Conservation (phyloP, 192 early-diverging fungal genomes). For the Backusella liffmaniae region DNA sequence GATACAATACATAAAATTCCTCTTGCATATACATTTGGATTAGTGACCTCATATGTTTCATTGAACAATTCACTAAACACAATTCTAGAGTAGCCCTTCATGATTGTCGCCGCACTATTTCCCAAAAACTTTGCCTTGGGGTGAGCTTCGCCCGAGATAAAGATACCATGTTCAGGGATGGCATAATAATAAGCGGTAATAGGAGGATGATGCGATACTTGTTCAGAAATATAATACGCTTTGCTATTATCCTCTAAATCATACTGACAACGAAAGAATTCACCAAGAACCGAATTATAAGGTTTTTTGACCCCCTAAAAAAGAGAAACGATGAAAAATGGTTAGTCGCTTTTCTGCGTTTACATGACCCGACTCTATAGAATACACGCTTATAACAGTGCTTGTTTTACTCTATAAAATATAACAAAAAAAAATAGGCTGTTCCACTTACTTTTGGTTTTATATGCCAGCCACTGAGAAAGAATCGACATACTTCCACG, state of each 20-base stretch:
- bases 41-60: conserved; percentile 77
- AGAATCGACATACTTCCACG: conserved; percentile 83
- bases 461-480: conserved; percentile 91
- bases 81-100: conserved; percentile 69
- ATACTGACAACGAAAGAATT: conserved; percentile 82
- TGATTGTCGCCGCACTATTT: conserved; percentile 87
- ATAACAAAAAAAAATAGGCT: neutral
- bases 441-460: conserved; percentile 69
- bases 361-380: neutral
- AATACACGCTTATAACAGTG: neutral
- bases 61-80: conserved; percentile 53
- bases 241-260: conserved; percentile 62
- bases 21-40: conserved; percentile 90
- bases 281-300: conserved; percentile 91
- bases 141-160: conserved; percentile 72
- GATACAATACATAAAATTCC: conserved; percentile 60
- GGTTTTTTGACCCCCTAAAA: conserved; percentile 85
- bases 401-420: neutral
- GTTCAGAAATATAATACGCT: conserved; percentile 81
- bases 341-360: neutral
- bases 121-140: conserved; percentile 86
- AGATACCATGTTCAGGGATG: conserved; percentile 75
- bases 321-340: neutral
- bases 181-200: conserved; percentile 81
- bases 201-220: conserved; percentile 92